phyloP scores from a whole-genome alignment of 176 grass and related monocot genomes.

The Eremochloa ophiuroides region DNA sequence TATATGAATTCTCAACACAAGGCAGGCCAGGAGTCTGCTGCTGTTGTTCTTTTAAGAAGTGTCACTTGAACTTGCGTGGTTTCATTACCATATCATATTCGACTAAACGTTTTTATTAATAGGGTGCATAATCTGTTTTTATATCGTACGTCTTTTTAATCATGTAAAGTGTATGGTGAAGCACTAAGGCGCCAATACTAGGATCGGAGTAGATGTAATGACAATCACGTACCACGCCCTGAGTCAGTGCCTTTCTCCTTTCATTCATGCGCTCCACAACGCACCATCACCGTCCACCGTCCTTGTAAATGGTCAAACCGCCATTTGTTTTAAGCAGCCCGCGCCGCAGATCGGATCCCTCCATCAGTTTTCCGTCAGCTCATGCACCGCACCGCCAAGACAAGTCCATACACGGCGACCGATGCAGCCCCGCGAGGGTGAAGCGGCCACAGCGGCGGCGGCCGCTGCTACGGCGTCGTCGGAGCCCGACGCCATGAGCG shows the following conservation, averaged over 20 bases:
- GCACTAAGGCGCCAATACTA: constrained; percentile 39
- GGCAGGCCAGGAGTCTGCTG: not conserved
- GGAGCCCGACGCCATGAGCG: not conserved
- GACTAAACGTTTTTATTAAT: not conserved
- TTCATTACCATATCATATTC: not conserved
- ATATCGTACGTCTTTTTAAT: too few relatives aligned
- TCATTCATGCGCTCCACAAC: constrained; percentile 53
- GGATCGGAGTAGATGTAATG: not conserved
- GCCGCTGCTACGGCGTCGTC: not conserved
- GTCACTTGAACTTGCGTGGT: not conserved
- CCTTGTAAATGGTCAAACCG: constrained; percentile 26
- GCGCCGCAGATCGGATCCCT: not conserved
- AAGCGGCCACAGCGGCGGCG: not conserved
- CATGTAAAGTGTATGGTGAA: not conserved
- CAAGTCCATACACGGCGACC: not conserved
- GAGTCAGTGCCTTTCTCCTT: not conserved
- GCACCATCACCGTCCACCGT: not conserved
- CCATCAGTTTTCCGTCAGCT: not conserved
- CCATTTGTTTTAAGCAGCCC: constrained; percentile 22
- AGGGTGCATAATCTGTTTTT: too few relatives aligned
- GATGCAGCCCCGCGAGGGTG: constrained; percentile 21
- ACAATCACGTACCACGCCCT: not conserved
- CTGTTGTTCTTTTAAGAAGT: not conserved
- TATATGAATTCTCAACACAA: not conserved
- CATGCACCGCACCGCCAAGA: not conserved